Conservation (phyloP, 2,329 filamentous ascomycete genomes). For the Colletotrichum sp. region DNA sequence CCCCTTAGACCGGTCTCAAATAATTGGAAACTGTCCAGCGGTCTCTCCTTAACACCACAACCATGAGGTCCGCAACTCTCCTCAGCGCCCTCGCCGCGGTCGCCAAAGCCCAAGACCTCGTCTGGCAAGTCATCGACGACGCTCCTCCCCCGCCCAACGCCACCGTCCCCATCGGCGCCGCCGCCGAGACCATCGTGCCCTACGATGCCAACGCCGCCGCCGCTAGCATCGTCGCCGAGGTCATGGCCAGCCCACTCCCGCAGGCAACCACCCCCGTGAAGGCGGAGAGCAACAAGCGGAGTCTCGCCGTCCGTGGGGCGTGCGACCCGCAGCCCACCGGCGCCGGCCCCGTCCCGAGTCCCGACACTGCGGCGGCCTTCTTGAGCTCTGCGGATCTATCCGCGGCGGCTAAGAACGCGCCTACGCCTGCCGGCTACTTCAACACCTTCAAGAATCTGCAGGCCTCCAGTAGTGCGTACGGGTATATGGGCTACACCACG, state of each 20-base stretch:
- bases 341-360: neutral
- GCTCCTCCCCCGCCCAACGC: neutral
- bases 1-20: neutral
- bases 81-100: neutral
- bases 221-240: neutral
- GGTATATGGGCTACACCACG: neutral
- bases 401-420: neutral
- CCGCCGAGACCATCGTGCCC: neutral
- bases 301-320: neutral
- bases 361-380: neutral
- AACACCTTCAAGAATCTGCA: neutral
- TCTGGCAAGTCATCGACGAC: neutral
- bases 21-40: accelerated
- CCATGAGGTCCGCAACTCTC: neutral
- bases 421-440: neutral
- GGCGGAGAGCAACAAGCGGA: neutral
- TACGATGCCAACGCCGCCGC: neutral
- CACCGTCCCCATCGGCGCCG: neutral
- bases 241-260: neutral
- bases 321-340: neutral
- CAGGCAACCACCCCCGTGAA: neutral
- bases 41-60: neutral
- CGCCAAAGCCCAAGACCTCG: neutral
- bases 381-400: neutral
- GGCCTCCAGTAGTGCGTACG: neutral